These are phyloP conservation scores for Spathaspora boniae DNA, from an alignment of 805 yeast species.

Conservation along the genomic window DNA sequence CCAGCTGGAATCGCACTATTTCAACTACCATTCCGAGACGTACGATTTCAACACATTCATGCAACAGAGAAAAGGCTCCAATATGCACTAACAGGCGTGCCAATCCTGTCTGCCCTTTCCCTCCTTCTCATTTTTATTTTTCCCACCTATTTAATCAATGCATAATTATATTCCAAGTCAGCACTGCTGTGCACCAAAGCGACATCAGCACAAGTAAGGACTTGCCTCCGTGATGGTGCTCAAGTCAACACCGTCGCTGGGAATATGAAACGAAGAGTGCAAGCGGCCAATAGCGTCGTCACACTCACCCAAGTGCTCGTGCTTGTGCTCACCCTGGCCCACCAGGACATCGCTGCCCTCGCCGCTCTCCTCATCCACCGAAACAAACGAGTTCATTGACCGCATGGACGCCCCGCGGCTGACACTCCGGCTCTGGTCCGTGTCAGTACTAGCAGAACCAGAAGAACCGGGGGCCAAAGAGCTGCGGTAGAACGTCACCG, in stretches of 20 bases:
- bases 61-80: slow-evolving; percentile 22
- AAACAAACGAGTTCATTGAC: slow-evolving; percentile 26
- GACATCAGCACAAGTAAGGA: too few relatives aligned
- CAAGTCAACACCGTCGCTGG: slow-evolving; percentile 9
- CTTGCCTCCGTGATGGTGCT: slow-evolving; percentile 22
- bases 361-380: slow-evolving; percentile 21
- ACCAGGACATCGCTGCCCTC: slow-evolving; percentile 6
- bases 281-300: too few relatives aligned
- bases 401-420: slow-evolving; percentile 28
- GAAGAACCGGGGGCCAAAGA: slow-evolving; percentile 16
- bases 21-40: slow-evolving; percentile 31
- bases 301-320: background rate
- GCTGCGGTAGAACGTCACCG: slow-evolving; percentile 40
- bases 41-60: slow-evolving; percentile 39
- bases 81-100: too few relatives aligned
- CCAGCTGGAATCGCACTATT: slow-evolving; percentile 28
- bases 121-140: too few relatives aligned
- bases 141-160: too few relatives aligned
- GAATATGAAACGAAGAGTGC: too few relatives aligned
- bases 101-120: too few relatives aligned
- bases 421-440: slow-evolving; percentile 16
- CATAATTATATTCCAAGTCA: too few relatives aligned
- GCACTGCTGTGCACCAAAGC: too few relatives aligned
- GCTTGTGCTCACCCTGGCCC: too few relatives aligned
- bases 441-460: slow-evolving; percentile 9